Percentiles rank a stretch among this genome's conserved stretches.
Evolutionary conservation across 192 early-diverging fungal genomes (phyloP).

Genomic region (Coemansia sp.): DNA sequence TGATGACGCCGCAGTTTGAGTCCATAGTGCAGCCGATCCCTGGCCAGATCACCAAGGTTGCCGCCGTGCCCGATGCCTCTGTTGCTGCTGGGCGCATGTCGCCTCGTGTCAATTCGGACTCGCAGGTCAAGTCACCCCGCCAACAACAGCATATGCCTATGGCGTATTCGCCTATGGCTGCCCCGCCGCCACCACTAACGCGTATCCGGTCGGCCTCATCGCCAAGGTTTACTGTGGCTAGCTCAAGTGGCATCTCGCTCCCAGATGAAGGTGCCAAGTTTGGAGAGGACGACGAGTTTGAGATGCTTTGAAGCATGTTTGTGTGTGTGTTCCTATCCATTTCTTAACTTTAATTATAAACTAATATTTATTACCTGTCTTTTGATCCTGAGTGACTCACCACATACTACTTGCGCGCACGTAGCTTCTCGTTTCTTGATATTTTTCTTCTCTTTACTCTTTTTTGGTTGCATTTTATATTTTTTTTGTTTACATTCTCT

Average conservation of each 20-base stretch:
- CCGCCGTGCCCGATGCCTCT: conserved; percentile 8
- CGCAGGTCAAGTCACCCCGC: conserved; percentile 40
- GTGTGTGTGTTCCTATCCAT: background rate
- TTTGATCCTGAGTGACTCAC: background rate
- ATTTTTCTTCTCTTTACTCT: background rate
- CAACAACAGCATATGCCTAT: conserved; percentile 26
- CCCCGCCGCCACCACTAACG: conserved; percentile 25
- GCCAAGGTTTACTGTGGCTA: conserved; percentile 35
- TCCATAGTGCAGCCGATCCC: conserved; percentile 34
- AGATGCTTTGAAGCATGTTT: conserved; percentile 12
- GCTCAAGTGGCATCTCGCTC: conserved; percentile 7
- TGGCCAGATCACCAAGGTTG: conserved; percentile 27
- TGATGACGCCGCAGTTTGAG: conserved; percentile 55
- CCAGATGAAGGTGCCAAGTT: background rate
- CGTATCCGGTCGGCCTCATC: conserved; percentile 51
- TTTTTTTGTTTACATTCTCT: background rate
- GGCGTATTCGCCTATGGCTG: conserved; percentile 4
- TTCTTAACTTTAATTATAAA: background rate
- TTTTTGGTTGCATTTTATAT: background rate
- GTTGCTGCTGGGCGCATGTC: conserved; percentile 39
- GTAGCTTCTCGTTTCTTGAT: background rate
- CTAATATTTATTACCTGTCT: background rate
- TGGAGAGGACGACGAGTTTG: conserved; percentile 27
- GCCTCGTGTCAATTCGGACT: conserved; percentile 52
- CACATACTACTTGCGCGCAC: background rate